These are phyloP conservation scores for Pichia sp. DNA, from an alignment of 1,139 yeast genomes.

Conservation along the genomic window DNA sequence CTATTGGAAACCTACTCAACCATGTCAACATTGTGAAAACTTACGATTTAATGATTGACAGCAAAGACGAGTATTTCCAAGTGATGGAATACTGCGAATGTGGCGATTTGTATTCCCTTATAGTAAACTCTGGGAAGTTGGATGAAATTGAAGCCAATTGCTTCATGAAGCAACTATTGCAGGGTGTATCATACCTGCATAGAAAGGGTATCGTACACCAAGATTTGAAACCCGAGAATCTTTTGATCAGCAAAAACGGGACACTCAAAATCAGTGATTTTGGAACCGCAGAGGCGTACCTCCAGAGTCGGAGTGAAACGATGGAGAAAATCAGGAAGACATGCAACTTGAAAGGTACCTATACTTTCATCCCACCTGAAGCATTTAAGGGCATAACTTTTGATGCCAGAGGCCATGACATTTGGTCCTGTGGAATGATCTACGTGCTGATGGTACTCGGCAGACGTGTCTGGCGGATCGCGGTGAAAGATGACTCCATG, in stretches of 20 bases:
- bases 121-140: constrained; percentile 75
- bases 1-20: constrained; percentile 74
- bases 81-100: constrained; percentile 97
- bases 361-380: constrained; percentile 96
- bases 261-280: constrained; percentile 85
- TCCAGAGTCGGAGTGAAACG: not conserved
- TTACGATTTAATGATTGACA: constrained; percentile 79
- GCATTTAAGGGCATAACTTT: constrained; percentile 60
- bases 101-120: constrained; percentile 84
- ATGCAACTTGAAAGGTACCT: constrained; percentile 47
- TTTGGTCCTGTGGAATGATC: constrained; percentile 96
- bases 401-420: constrained; percentile 87
- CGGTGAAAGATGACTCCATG: not conserved
- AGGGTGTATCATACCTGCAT: constrained; percentile 94
- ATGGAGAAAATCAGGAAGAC: not conserved
- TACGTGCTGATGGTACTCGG: constrained; percentile 77
- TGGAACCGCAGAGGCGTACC: constrained; percentile 90
- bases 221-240: constrained; percentile 90
- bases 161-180: constrained; percentile 81
- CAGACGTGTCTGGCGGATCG: not conserved
- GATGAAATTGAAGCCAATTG: constrained; percentile 82
- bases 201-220: constrained; percentile 96
- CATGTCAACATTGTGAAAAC: constrained; percentile 80
- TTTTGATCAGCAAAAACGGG: constrained; percentile 74
- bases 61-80: constrained; percentile 88